phyloP scores from a whole-genome alignment of 768 basidiomycete genomes.

The Fistulinella prunicolor region DNA sequence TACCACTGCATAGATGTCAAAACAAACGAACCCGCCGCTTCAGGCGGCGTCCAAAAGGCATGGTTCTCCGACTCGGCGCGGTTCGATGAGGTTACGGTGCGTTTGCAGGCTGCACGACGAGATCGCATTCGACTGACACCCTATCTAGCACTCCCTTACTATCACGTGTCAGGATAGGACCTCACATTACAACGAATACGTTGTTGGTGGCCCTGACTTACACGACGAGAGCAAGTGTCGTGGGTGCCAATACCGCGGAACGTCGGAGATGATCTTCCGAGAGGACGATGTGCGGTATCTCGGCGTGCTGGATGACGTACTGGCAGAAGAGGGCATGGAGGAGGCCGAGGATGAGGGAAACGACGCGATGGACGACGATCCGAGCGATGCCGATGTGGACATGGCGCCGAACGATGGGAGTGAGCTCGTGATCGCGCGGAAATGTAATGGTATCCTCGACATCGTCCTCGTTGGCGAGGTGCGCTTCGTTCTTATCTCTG shows the following conservation, averaged over 20 bases:
- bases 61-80: slow-evolving; percentile 35
- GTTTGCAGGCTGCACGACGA: slow-evolving; percentile 8
- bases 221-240: slow-evolving; percentile 44
- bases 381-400: slow-evolving; percentile 25
- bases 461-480: slow-evolving; percentile 62
- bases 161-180: slow-evolving; percentile 22
- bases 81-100: slow-evolving; percentile 22
- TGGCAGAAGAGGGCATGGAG: slow-evolving; percentile 10
- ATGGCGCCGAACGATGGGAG: slow-evolving; percentile 20
- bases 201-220: slow-evolving; percentile 34
- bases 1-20: slow-evolving; percentile 42
- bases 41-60: slow-evolving; percentile 40
- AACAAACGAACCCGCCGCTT: slow-evolving; percentile 32
- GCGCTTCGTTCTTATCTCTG: slow-evolving; percentile 6
- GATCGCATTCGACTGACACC: slow-evolving; percentile 4
- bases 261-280: slow-evolving; percentile 28
- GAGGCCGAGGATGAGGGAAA: slow-evolving; percentile 30
- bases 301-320: slow-evolving; percentile 4
- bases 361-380: slow-evolving; percentile 27
- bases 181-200: slow-evolving; percentile 42
- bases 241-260: slow-evolving; percentile 27
- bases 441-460: slow-evolving; percentile 57
- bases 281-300: slow-evolving; percentile 28
- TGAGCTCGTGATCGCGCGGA: slow-evolving; percentile 25
- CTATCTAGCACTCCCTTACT: slow-evolving; percentile 19